Evolutionary conservation across 2,329 filamentous ascomycete genomes (phyloP).

Genomic region (Calonectria naviculata): DNA sequence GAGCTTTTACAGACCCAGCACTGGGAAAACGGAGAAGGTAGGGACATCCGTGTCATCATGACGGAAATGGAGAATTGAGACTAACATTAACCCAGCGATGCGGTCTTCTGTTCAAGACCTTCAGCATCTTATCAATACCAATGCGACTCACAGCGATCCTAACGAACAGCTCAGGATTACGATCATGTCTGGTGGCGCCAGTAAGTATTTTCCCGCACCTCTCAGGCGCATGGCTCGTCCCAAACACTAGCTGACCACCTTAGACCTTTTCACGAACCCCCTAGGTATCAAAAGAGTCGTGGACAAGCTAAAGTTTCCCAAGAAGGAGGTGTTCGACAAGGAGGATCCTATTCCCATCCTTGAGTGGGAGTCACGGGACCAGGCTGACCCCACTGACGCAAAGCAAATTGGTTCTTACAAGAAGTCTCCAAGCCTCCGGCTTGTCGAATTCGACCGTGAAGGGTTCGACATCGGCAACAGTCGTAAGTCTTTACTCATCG

Average conservation of each 20-base stretch:
- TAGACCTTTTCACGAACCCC: slow-evolving; percentile 12
- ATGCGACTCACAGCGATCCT: neutral
- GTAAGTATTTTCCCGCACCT: neutral
- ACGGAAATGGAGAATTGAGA: too few species aligned
- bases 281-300: neutral
- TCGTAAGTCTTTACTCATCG: neutral
- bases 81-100: slow-evolving; percentile 4
- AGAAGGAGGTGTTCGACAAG: neutral
- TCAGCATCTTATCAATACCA: neutral
- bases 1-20: neutral
- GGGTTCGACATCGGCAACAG: neutral
- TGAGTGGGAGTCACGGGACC: neutral
- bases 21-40: slow-evolving; percentile 14
- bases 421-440: neutral
- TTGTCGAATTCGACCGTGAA: neutral
- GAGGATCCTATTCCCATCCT: neutral
- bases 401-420: neutral
- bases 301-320: neutral
- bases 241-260: neutral
- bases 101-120: slow-evolving; percentile 4
- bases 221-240: neutral
- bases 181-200: slow-evolving; percentile 13
- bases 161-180: neutral
- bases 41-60: neutral
- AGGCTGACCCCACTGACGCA: neutral